These are phyloP conservation scores for Podospora sp. DNA, from an alignment of 495 filamentous ascomycete species.

Conservation along the genomic window DNA sequence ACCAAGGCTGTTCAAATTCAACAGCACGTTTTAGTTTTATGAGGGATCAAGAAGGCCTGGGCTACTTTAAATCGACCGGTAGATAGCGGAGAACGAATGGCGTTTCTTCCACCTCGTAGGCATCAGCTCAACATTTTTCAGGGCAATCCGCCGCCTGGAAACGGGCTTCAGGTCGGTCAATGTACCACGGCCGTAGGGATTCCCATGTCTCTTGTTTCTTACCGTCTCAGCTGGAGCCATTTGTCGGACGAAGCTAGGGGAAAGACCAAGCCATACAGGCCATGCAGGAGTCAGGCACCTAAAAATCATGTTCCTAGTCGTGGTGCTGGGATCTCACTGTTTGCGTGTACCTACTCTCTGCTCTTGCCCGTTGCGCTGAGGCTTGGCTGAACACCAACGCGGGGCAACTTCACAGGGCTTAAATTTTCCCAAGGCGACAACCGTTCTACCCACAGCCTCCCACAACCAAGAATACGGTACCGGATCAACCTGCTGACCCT, in stretches of 20 bases:
- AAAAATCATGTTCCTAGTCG: not conserved
- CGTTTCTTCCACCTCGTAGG: too few relatives aligned
- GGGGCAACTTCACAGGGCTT: not conserved
- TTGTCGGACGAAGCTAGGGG: slow-evolving; percentile 1
- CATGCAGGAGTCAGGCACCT: not conserved
- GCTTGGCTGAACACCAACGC: not conserved
- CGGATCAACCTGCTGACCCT: not conserved
- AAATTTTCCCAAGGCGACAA: not conserved
- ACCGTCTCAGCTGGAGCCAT: not conserved
- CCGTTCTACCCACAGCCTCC: not conserved
- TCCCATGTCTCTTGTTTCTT: not conserved
- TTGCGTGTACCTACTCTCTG: not conserved
- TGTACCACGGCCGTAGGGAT: too few relatives aligned
- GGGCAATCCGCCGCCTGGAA: too few relatives aligned
- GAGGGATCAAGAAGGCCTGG: too few relatives aligned
- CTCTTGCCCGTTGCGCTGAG: not conserved
- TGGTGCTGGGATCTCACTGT: not conserved
- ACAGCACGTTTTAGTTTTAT: too few relatives aligned
- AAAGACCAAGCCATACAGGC: not conserved
- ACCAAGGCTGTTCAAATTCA: too few relatives aligned
- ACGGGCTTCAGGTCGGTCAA: too few relatives aligned
- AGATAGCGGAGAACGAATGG: too few relatives aligned
- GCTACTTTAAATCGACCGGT: too few relatives aligned
- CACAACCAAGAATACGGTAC: slow-evolving; percentile 5
- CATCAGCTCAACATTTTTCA: too few relatives aligned